These are phyloP conservation scores for Mortierella hygrophila DNA, from an alignment of 192 early-diverging fungal species.

Conservation along the genomic window DNA sequence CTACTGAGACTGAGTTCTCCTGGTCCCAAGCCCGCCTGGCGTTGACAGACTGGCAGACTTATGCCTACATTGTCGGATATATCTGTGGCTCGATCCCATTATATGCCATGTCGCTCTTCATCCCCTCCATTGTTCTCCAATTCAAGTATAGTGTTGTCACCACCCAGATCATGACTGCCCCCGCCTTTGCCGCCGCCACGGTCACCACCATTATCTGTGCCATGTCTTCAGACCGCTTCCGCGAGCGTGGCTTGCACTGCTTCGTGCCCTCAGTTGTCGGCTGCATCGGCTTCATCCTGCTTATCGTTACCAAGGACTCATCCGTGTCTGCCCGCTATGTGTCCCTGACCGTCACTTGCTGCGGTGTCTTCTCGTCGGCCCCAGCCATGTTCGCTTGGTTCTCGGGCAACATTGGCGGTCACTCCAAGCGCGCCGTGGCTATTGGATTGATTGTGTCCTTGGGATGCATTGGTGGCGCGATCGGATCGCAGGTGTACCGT, in stretches of 20 bases:
- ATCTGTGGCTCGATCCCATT: conserved; percentile 70
- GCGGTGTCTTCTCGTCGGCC: conserved; percentile 13
- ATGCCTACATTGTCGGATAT: conserved; percentile 64
- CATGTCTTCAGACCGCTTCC: conserved; percentile 47
- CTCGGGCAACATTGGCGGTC: conserved; percentile 72
- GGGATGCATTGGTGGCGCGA: conserved; percentile 75
- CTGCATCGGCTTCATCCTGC: conserved; percentile 55
- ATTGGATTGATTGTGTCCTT: conserved; percentile 69
- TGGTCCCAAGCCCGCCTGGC: conserved; percentile 54
- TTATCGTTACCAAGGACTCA: conserved; percentile 42
- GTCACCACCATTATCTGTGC: conserved; percentile 43
- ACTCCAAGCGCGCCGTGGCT: conserved; percentile 74
- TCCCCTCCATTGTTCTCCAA: conserved; percentile 71
- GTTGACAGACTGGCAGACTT: conserved; percentile 58
- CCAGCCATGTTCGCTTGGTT: conserved; percentile 40
- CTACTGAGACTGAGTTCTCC: conserved; percentile 54
- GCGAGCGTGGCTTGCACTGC: conserved; percentile 59
- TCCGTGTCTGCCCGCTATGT: conserved; percentile 48
- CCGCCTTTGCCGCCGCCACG: conserved; percentile 18
- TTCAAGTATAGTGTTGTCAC: conserved; percentile 24
- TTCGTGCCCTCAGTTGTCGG: conserved; percentile 44
- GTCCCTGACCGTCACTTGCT: conserved; percentile 5
- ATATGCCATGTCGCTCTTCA: conserved; percentile 70
- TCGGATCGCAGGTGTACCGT: conserved; percentile 78
- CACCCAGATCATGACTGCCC: conserved; percentile 32